These are phyloP conservation scores for Eimeria tenella DNA, from an alignment of 169 alveolate species.

Conservation along the genomic window DNA sequence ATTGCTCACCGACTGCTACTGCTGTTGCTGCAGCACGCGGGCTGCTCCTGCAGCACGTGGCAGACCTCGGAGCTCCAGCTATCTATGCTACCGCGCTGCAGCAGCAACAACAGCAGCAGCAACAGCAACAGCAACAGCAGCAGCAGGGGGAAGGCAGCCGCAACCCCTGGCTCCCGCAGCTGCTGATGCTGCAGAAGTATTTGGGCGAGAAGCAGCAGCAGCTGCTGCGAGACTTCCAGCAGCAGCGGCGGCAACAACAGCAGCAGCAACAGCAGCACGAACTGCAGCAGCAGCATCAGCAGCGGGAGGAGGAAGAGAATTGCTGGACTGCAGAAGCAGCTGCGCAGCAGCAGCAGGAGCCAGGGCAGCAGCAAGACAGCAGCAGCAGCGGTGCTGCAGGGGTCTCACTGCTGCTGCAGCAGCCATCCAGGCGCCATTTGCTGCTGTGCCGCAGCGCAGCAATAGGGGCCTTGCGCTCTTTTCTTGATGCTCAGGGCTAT, in stretches of 20 bases:
- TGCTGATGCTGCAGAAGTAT: conserved; percentile 5
- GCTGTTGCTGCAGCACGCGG: conserved; percentile 11
- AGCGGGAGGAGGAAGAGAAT: background rate
- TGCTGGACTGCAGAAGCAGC: background rate
- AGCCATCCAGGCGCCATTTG: background rate
- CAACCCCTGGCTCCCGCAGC: conserved; percentile 27
- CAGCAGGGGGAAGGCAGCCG: conserved; percentile 3
- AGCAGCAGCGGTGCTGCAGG: background rate
- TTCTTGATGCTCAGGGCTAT: background rate
- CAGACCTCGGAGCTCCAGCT: background rate
- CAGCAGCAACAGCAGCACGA: conserved; percentile 22
- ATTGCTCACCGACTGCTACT: background rate
- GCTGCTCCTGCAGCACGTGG: conserved; percentile 11
- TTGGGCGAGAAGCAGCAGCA: conserved; percentile 36
- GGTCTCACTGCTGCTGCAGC: background rate
- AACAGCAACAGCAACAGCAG: background rate
- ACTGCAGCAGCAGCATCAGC: conserved; percentile 9
- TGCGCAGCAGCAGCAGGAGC: background rate
- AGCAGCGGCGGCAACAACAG: conserved; percentile 11
- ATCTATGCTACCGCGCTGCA: conserved; percentile 26
- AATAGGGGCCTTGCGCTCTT: conserved; percentile 16
- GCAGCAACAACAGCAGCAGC: background rate
- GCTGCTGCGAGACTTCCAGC: background rate
- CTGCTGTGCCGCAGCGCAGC: conserved; percentile 6
- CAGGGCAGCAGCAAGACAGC: background rate